Evolutionary conservation across 768 basidiomycete species (phyloP), one percentile per base, ranked within the genome.

Genomic region (Phaffia tasmanica): DNA sequence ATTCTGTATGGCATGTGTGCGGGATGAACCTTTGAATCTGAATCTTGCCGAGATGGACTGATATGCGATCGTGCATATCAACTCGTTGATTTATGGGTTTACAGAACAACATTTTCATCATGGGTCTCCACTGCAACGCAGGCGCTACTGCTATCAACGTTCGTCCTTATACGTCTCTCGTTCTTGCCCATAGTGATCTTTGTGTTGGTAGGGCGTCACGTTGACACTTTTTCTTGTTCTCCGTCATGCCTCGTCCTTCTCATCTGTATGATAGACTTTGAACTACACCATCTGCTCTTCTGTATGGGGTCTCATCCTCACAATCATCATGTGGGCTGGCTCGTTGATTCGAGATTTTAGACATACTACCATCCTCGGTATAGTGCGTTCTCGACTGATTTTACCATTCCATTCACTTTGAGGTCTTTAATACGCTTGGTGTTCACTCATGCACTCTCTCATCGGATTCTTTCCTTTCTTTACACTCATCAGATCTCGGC

Each of bases 71-170:
- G n/a, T n/a, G n/a, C n/a, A n/a, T n/a, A n/a, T n/a, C n/a, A n/a
- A n/a, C n/a, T n/a, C n/a, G n/a, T n/a, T n/a, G n/a, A n/a, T n/a
- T n/a, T n/a, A n/a, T n/a, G n/a, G n/a, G n/a, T n/a, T n/a, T n/a
- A n/a, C n/a, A 42, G 35, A 42, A 42, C 35, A 42, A 42, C 35
- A 42, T n/a, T 9, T 11, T 58, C 30, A 67, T 70, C 63, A 69
- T 69, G 70, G 71, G 70, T 56, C 68, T 72, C 2, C 71, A 72
- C 53, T 59, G 63, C 64, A 72, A 72, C 57, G 71, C 71, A 15
- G 71, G 68, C 2, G 62, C 67, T 3, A 68, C 67, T 8, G 71
- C 70, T 9, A 72, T 72, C 62, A 63, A 63, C 53, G 56, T 57
- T 7, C 4, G 56, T 57, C 16, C 16, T 32, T 14, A 19, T 57